Conservation (phyloP, 768 basidiomycete species). For the Rhodotorula graminis region DNA sequence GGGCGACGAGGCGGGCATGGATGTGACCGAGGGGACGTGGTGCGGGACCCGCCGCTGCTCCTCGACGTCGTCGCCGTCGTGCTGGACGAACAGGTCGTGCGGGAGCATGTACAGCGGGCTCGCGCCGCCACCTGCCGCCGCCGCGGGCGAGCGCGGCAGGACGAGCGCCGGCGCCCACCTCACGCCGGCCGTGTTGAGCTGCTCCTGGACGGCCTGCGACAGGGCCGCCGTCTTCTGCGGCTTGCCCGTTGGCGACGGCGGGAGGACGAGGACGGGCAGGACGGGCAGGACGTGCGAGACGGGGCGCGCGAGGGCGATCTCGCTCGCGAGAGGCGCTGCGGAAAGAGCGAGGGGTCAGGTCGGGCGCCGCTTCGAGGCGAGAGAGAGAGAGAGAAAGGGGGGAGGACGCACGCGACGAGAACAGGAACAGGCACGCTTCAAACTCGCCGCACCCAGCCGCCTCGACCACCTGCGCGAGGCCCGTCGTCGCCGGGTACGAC, state of each 20-base stretch:
- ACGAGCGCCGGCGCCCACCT: constrained; percentile 6
- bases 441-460: constrained; percentile 4
- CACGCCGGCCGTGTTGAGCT: constrained; percentile 28
- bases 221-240: constrained; percentile 27
- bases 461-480: neutral
- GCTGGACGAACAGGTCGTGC: constrained; percentile 18
- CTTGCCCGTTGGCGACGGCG: constrained; percentile 26
- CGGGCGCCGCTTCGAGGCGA: too few relatives aligned
- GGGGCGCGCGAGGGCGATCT: constrained; percentile 15
- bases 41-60: neutral
- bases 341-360: neutral
- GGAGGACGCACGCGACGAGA: constrained; percentile 23
- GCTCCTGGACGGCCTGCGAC: constrained; percentile 14
- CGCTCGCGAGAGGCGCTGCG: constrained; percentile 23
- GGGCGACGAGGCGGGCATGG: constrained; percentile 6
- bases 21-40: neutral
- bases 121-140: too few relatives aligned
- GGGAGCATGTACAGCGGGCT: constrained; percentile 23
- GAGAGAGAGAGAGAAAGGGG: neutral
- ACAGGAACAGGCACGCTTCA: constrained; percentile 18
- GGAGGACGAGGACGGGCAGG: constrained; percentile 31
- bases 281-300: constrained; percentile 26
- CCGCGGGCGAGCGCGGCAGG: neutral
- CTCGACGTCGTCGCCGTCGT: neutral
- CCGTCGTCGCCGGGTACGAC: constrained; percentile 12